These are phyloP conservation scores for Lipomyces kockii DNA, from an alignment of 805 yeast species.

Conservation along the genomic window DNA sequence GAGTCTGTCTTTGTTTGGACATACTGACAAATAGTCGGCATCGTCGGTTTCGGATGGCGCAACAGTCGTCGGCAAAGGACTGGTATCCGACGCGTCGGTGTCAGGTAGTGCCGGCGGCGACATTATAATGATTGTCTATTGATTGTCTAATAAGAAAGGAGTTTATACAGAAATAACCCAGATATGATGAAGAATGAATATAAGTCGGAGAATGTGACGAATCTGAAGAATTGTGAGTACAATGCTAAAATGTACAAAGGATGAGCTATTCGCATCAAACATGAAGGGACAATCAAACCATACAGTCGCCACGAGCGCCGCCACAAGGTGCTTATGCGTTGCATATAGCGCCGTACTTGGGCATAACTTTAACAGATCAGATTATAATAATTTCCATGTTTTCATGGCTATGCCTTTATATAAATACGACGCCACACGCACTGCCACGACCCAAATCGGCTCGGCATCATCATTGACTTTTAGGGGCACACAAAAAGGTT, in stretches of 20 bases:
- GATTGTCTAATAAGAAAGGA: neutral
- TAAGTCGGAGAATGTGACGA: neutral
- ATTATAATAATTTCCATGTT: neutral
- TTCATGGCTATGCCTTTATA: neutral
- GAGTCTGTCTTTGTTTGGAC: neutral
- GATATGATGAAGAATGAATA: neutral
- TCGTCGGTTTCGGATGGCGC: conserved; percentile 23
- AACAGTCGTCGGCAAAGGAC: conserved; percentile 11
- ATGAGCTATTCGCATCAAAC: neutral
- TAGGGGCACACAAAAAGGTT: neutral
- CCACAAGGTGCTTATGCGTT: neutral
- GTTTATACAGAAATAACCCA: neutral
- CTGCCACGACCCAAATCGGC: neutral
- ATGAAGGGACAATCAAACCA: neutral
- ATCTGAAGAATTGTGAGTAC: neutral
- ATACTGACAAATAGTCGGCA: conserved; percentile 18
- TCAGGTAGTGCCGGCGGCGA: conserved; percentile 19
- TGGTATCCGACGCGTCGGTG: conserved; percentile 19
- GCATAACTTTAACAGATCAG: neutral
- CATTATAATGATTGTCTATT: conserved; percentile 1
- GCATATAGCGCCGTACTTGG: neutral
- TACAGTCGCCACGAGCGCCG: neutral
- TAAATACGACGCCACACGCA: neutral
- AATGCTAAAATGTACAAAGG: neutral
- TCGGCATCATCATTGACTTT: neutral